Base-by-base conservation (phyloP, 2,329 filamentous ascomycete species). In the Fusarium acutatum region DNA sequence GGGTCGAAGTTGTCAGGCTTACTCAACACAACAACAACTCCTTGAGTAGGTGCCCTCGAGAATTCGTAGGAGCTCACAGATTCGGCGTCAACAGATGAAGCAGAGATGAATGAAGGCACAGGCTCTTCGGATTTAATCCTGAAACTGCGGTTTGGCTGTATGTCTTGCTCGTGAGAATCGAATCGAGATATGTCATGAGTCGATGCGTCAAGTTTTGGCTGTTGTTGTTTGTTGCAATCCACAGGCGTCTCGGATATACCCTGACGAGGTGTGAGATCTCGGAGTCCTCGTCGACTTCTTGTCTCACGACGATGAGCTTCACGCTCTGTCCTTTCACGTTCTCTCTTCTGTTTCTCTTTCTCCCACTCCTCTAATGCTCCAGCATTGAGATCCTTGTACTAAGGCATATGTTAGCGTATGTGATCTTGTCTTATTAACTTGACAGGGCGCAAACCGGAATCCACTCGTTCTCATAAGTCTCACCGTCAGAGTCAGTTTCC, bases 381-480 rank as follows among this genome's bases (percentile, higher is more conserved):
- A 26, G 72, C 54, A 12, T 79, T 82, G 20, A 84, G 80, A 53
- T 82, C 78, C 56, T 47, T 46, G 30, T 75, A 75, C 79, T 82
- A 53, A 14, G 57, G 34, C 54, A 63, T 26, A 32, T 40, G 57
- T 82, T 57, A 80, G 78, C 71, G 37, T 58, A 30, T 44, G 60
- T 63, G 60, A 49, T 49, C 52, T 64, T 24, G 53, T 58, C 59
- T 54, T 30, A 43, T 32, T 8, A 18, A 67, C 35, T 24, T 26
- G 24, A 46, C 28, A 14, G 52, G 26, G 41, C 34, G 41, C 69
- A 52, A 43, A 73, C 74, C 66, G 73, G 38, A 67, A 81, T 80
- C 82, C 83, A 85, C 57, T 79, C 78, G 32, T 81, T 79, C 34
- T 66, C 34, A 65, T 81, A 83, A 20, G 61, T 32, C 62, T 83